Conservation (phyloP, 306 rosid species). For the Clitoria ternatea region DNA sequence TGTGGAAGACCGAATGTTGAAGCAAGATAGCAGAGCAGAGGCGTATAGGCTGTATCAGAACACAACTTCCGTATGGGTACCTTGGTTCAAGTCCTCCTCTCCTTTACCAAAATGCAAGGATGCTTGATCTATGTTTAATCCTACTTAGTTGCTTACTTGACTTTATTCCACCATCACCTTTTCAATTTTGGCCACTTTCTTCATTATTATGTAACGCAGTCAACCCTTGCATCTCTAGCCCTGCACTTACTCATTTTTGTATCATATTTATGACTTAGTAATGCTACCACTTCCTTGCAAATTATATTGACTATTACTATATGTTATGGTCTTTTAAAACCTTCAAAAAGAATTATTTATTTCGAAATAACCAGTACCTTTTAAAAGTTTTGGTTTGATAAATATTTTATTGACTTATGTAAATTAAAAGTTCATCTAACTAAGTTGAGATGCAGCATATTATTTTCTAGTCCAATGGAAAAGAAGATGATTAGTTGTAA, state of each 20-base stretch:
- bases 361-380: no score
- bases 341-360: no score
- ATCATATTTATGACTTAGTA: not conserved
- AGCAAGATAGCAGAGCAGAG: conserved; percentile 58
- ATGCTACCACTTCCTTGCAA: not conserved
- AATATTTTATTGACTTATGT: no score
- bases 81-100: conserved; percentile 68
- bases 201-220: conserved; percentile 23
- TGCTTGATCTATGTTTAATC: conserved; percentile 23
- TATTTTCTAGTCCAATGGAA: no score
- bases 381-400: no score
- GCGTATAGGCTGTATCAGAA: conserved; percentile 70
- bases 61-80: conserved; percentile 81
- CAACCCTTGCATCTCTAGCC: not conserved
- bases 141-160: not conserved
- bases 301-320: not conserved
- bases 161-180: not conserved
- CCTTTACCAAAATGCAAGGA: conserved; percentile 48
- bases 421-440: no score
- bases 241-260: not conserved
- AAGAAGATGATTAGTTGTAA: no score
- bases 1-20: conserved; percentile 79
- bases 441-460: no score
- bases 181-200: not conserved
- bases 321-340: not conserved